Evolutionary conservation across 148 eudicot genomes (phyloP).

Genomic region (Drosera capensis): DNA sequence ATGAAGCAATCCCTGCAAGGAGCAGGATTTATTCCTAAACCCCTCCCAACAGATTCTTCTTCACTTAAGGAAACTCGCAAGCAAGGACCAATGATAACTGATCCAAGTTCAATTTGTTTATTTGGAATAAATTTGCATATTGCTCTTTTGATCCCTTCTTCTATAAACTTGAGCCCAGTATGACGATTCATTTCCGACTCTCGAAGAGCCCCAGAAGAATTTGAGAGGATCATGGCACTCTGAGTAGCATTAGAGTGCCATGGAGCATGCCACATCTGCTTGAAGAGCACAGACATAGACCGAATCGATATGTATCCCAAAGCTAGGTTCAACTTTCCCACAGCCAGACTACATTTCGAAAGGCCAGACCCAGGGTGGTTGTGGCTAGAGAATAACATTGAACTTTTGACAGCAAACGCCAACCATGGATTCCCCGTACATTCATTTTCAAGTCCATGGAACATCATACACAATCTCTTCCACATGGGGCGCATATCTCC

Average conservation of each 20-base stretch:
- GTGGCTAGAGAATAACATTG: conserved; percentile 22
- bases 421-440: conserved; percentile 41
- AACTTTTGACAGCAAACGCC: conserved; percentile 35
- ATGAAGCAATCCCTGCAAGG: conserved; percentile 17
- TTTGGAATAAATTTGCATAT: conserved; percentile 43
- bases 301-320: conserved; percentile 31
- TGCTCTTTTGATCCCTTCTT: conserved; percentile 20
- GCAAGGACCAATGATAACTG: conserved; percentile 49
- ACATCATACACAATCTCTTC: conserved; percentile 25
- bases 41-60: conserved; percentile 15
- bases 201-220: conserved; percentile 16
- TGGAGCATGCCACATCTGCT: conserved; percentile 32
- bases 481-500: conserved; percentile 37
- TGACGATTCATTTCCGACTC: conserved; percentile 15
- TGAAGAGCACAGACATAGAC: conserved; percentile 25
- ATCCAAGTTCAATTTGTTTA: conserved; percentile 42
- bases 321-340: conserved; percentile 51
- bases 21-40: conserved; percentile 8
- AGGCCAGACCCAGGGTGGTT: conserved; percentile 24
- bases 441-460: conserved; percentile 19
- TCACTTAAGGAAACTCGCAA: conserved; percentile 32
- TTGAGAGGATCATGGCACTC: conserved; percentile 8
- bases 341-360: conserved; percentile 32
- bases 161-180: conserved; percentile 18
- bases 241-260: conserved; percentile 10